These are phyloP conservation scores for Halenospora varia DNA, from an alignment of 495 filamentous ascomycete species.

Conservation along the genomic window DNA sequence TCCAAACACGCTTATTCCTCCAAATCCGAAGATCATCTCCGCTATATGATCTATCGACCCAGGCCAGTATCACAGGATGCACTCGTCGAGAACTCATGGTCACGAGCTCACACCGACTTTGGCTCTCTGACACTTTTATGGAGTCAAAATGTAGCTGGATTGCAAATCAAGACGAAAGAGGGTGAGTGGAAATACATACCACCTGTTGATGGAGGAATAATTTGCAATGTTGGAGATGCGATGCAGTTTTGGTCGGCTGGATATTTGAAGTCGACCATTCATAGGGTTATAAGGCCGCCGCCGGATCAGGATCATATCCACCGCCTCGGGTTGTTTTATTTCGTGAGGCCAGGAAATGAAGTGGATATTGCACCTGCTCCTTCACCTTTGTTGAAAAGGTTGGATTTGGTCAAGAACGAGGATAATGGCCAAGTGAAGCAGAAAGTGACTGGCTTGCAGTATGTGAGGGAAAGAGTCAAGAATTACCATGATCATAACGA, in stretches of 20 bases:
- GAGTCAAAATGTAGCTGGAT: conserved; percentile 46
- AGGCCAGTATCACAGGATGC: conserved; percentile 40
- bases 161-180: conserved; percentile 42
- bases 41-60: conserved; percentile 50
- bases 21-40: conserved; percentile 41
- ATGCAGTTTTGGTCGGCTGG: conserved; percentile 40
- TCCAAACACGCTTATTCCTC: conserved; percentile 45
- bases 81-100: conserved; percentile 31
- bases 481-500: conserved; percentile 31
- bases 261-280: conserved; percentile 46
- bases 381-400: conserved; percentile 40
- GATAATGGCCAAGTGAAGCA: conserved; percentile 27
- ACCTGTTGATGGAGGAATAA: conserved; percentile 47
- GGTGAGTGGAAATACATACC: conserved; percentile 47
- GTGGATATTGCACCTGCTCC: conserved; percentile 37
- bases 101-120: conserved; percentile 48
- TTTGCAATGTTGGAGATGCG: conserved; percentile 48
- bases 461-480: conserved; percentile 43
- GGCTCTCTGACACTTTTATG: conserved; percentile 53
- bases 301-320: conserved; percentile 47
- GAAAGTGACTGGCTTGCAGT: conserved; percentile 37
- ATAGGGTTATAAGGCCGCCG: conserved; percentile 46
- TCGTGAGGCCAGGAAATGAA: conserved; percentile 37
- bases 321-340: conserved; percentile 48
- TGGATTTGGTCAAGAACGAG: conserved; percentile 36